phyloP scores from a whole-genome alignment of 176 grass and related monocot species.

The Hsuehochloa calcarea region DNA sequence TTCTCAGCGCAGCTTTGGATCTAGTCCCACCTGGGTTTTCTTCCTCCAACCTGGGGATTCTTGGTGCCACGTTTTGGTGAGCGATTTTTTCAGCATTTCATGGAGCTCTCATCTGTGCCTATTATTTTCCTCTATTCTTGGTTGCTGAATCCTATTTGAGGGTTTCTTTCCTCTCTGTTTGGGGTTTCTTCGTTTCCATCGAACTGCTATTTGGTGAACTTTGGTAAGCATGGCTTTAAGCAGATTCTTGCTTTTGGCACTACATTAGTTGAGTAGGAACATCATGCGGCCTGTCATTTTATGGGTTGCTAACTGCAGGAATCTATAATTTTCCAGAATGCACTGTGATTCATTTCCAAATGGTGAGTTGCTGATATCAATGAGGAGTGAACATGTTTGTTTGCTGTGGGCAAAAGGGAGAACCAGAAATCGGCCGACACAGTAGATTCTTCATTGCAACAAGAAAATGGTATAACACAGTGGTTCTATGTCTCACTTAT shows the following conservation, averaged over 20 bases:
- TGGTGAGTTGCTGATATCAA: conserved; percentile 19
- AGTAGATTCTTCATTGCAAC: neutral
- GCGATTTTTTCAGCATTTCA: conserved; percentile 1
- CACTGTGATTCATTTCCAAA: neutral
- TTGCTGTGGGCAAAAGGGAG: conserved; percentile 6
- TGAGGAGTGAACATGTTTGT: conserved; percentile 38
- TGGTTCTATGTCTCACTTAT: neutral
- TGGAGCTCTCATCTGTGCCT: neutral
- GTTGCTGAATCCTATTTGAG: conserved; percentile 3
- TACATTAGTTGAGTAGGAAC: neutral
- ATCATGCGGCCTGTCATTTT: neutral
- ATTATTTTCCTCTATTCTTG: neutral
- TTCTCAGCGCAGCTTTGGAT: neutral
- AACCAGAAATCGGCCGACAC: conserved; percentile 14
- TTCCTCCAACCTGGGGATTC: neutral
- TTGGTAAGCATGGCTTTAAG: neutral
- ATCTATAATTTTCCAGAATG: conserved; percentile 24
- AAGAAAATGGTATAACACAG: conserved; percentile 51
- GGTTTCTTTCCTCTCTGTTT: neutral
- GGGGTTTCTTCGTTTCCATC: neutral
- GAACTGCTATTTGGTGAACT: neutral
- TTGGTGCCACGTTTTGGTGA: neutral
- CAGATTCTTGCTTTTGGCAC: neutral
- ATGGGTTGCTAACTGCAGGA: neutral
- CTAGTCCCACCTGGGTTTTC: neutral